Evolutionary conservation across 441 rosid genomes (phyloP), one percentile per base, ranked within the genome.

Genomic region (Mallotus repandus): DNA sequence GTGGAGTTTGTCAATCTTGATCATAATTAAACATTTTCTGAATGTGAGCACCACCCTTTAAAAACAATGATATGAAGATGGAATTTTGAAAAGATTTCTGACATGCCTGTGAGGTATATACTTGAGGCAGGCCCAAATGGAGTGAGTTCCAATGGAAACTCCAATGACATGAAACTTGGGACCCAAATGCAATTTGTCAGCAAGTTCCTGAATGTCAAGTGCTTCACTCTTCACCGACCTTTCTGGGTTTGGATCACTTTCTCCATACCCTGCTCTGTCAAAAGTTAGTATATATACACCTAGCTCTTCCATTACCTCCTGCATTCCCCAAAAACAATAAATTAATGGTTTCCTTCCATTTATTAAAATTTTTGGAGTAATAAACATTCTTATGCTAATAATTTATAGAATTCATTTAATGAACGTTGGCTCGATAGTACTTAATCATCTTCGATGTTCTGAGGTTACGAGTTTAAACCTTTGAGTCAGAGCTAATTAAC

Each of bases 211-310:
- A 45, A 92, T 86, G 72, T 92, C 93, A 6, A 62, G 79, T 15
- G 93, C 93, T 80, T 87, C 89, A 38, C 92, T 90, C 75, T 86
- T 80, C 50, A 87, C 81, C 0, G 88, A 70, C 7, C 88, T 85
- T 63, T 66, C 70, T 41, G 94, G 90, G 68, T 90, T 83, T 46
- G 86, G 91, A 65, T 90, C 91, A 52, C 97, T 89, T 55, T 89
- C 96, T 63, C 92, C 92, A 46, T 90, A 90, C 14, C 96, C 94
- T 22, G 92, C 89, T 76, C 93, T 73, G 76, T 92, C 96, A 25
- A 86, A 90, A 58, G 76, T 55, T 74, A 90, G 67, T 32, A 90
- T 16, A 66, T 79, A 90, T 75, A 88, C 74, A 65, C 84, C 85
- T 25, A 84, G 67, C 62, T 90, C 86, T 68, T 87, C 88, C 54